Percentiles rank a stretch among this genome's conserved stretches.
These are phyloP conservation scores for Thielaviopsis cerberus DNA, from an alignment of 2,329 filamentous ascomycete genomes.

Conservation along the genomic window DNA sequence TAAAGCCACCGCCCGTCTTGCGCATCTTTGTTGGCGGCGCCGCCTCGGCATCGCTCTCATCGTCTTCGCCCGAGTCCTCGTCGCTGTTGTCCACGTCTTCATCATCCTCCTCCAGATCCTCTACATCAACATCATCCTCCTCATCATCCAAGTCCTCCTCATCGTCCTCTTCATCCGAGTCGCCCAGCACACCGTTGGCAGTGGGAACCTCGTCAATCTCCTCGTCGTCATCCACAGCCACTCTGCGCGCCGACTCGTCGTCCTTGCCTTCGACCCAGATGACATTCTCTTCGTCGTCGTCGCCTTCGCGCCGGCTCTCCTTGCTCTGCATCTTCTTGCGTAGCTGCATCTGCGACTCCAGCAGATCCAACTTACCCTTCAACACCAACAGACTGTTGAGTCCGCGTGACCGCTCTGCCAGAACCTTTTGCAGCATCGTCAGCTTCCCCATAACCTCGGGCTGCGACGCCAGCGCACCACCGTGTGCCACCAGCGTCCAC, in stretches of 20 bases:
- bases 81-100: slow-evolving; percentile 43
- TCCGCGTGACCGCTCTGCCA: slow-evolving; percentile 69
- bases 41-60: slow-evolving; percentile 31
- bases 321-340: slow-evolving; percentile 44
- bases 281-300: slow-evolving; percentile 41
- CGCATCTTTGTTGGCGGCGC: slow-evolving; percentile 29
- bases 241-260: slow-evolving; percentile 17
- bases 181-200: slow-evolving; percentile 35
- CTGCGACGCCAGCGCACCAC: slow-evolving; percentile 73
- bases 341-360: slow-evolving; percentile 74
- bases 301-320: slow-evolving; percentile 19
- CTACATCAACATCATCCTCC: slow-evolving; percentile 28
- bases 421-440: slow-evolving; percentile 62
- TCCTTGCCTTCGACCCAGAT: slow-evolving; percentile 78
- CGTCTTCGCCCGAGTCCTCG: slow-evolving; percentile 37
- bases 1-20: slow-evolving; percentile 21
- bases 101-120: slow-evolving; percentile 33
- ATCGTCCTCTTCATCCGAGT: slow-evolving; percentile 40
- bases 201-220: slow-evolving; percentile 40
- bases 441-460: slow-evolving; percentile 67
- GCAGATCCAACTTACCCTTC: slow-evolving; percentile 89
- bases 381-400: slow-evolving; percentile 67
- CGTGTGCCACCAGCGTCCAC: slow-evolving; percentile 82
- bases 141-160: slow-evolving; percentile 26
- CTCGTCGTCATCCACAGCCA: slow-evolving; percentile 29